Percentiles rank a stretch among this genome's conserved stretches.
These are phyloP conservation scores for Malus asiatica DNA, from an alignment of 306 rosid species.

Conservation along the genomic window DNA sequence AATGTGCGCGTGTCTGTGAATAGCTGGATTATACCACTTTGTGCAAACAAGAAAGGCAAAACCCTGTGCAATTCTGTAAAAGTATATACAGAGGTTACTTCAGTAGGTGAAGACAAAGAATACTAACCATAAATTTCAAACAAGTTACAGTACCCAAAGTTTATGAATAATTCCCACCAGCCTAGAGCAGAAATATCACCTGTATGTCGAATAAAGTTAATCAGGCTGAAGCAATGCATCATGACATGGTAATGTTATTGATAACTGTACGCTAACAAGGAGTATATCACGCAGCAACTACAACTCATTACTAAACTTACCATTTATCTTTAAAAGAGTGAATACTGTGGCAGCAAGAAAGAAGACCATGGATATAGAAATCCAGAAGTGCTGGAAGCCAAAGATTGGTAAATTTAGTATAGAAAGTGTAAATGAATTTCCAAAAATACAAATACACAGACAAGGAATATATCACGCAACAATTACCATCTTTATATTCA, in stretches of 20 bases:
- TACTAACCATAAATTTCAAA: background rate
- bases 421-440: background rate
- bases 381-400: constrained; percentile 92
- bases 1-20: constrained; percentile 57
- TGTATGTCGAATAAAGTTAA: constrained; percentile 24
- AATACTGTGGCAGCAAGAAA: constrained; percentile 79
- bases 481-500: background rate
- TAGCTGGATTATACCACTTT: constrained; percentile 89
- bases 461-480: background rate
- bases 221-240: background rate
- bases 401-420: constrained; percentile 22
- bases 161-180: constrained; percentile 98
- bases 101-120: constrained; percentile 2
- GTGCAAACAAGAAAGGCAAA: constrained; percentile 95
- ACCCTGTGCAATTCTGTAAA: constrained; percentile 87
- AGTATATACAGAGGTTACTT: constrained; percentile 16
- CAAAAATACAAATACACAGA: background rate
- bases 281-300: background rate
- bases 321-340: constrained; percentile 83
- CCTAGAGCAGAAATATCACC: constrained; percentile 85
- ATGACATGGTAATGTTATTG: background rate
- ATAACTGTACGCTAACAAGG: background rate
- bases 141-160: constrained; percentile 50
- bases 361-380: constrained; percentile 97
- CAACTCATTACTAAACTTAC: constrained; percentile 40